Evolutionary conservation across 1,139 yeast genomes (phyloP), one percentile per base, ranked within the genome.

Genomic region (Debaryomyces robertsiae): DNA sequence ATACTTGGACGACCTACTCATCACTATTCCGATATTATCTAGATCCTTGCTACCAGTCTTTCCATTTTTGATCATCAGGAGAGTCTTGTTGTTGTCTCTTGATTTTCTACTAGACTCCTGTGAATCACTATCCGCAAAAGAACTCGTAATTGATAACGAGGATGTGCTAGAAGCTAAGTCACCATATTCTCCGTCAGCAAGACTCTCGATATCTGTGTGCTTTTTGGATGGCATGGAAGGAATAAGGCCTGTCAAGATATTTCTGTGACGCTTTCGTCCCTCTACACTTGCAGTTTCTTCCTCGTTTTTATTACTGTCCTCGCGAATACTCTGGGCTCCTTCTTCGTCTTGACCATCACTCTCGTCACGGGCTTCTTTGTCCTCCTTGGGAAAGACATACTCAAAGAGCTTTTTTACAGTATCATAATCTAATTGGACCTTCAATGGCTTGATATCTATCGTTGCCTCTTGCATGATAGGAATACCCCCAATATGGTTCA

Each of bases 401-500:
- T 72, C 72, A 57, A 84, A 76, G 17, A 90, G 54, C 44, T 70
- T 70, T 43, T 77, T 78, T 1, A 90, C 84, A 0, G 91, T 78
- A 3, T 67, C 64, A 53, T 82, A 82, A 52, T 90, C 96, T 50
- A 90, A 64, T 53, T 85, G 89, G 25, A 90, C 65, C 48, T 80
- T 77, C 40, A 89, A 57, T 0, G 97, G 96, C 47, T 79, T 80
- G 28, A 87, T 57, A 17, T 75, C 77, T 51, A 90, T 64, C 30
- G 58, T 59, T 2, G 75, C 75, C 36, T 61, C 57, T 40, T 65
- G 64, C 55, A 73, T 60, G 23, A 88, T 80, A 0, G 83, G 75
- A 36, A 90, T 90, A 2, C 97, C 97, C 4, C 96, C 97, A 41
- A 90, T 86, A 0, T 95, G 88, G 29, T 79, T 82, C 35, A 84